phyloP scores from a whole-genome alignment of 2,329 filamentous ascomycete species.

The Zymoseptoria tritici region DNA sequence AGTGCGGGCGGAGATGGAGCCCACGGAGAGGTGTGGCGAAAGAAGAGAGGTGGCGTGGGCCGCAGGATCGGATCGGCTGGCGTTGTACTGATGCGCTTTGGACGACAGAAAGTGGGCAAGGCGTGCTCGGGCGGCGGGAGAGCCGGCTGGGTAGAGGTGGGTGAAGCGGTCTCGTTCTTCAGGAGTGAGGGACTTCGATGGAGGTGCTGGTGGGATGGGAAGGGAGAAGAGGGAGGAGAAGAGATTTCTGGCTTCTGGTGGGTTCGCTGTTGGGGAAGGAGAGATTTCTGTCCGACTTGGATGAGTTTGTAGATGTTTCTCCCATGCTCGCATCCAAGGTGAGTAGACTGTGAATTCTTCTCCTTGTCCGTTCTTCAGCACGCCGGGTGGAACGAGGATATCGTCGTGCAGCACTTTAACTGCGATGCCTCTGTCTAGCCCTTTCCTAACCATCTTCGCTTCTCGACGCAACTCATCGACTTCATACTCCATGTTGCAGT shows the following conservation, averaged over 20 bases:
- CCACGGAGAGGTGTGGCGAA: constrained; percentile 63
- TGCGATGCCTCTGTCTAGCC: constrained; percentile 56
- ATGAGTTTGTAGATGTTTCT: constrained; percentile 63
- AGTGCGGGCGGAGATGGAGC: constrained; percentile 61
- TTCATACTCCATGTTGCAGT: constrained; percentile 82
- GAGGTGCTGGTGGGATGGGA: constrained; percentile 54
- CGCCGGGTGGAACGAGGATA: constrained; percentile 71
- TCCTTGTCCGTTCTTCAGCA: constrained; percentile 58
- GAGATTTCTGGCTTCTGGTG: constrained; percentile 38
- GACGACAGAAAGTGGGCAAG: constrained; percentile 61
- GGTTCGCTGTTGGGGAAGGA: constrained; percentile 52
- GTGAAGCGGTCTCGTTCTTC: constrained; percentile 54
- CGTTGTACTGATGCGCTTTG: constrained; percentile 54
- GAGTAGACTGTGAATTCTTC: constrained; percentile 78
- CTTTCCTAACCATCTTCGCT: constrained; percentile 53
- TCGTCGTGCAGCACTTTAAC: constrained; percentile 73
- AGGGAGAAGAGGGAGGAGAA: constrained; percentile 54
- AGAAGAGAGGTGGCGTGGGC: constrained; percentile 58
- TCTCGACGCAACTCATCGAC: constrained; percentile 82
- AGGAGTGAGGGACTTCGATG: constrained; percentile 52
- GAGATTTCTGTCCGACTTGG: constrained; percentile 57
- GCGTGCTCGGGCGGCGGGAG: constrained; percentile 60
- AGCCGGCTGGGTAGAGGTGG: constrained; percentile 65
- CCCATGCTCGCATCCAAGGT: constrained; percentile 75
- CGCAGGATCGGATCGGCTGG: constrained; percentile 59